Base-by-base conservation (phyloP, 163 green algal species). In the Scenedesmus sp. region DNA sequence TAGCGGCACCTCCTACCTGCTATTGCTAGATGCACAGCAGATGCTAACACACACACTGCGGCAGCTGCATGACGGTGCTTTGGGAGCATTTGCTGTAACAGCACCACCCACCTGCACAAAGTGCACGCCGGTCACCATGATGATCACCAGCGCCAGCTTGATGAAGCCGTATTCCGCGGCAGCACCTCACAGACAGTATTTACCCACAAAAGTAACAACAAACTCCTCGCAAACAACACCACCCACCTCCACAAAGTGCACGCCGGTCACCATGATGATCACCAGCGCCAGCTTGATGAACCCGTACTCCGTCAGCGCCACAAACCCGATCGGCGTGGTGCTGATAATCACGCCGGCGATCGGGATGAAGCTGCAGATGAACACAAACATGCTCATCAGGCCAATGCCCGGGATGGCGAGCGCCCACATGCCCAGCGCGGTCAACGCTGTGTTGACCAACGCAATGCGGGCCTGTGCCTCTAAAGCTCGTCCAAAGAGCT, bases 341-440 rank as follows among this genome's bases (percentile, higher is more conserved):
- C 97, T 99, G 82, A 99, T 98, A 96, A 99, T 97, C 88, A 97
- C 96, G 56, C 98, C 98, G 6, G 98, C 98, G 64, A 99, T 98
- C 82, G 98, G 98, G 86, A 99, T 99, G 96, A 99, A 99, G 93
- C 94, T 96, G 95, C 98, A 99, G 55, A 99, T 95, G 94, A 99
- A 99, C 18, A 99, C 98, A 91, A 99, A 98, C 3, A 99, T 92
- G 2, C 96, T 98, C 26, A 99, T 95, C 70, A 99, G 95, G 16
- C 96, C 97, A 3, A 99, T 93, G 86, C 97, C 97, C 0, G 98
- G 97, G n/a, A 99, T 97, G 1, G 94, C 83, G 84, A 99, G 94
- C 20, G 95, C 59, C 94, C 96, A 99, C 96, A 99, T 98, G 92
- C 98, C 98, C 23, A 97, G 54, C 0, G 94, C 95, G 0, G 98